phyloP scores from a whole-genome alignment of 345 rosid genomes.

The Moricandia moricandioides region DNA sequence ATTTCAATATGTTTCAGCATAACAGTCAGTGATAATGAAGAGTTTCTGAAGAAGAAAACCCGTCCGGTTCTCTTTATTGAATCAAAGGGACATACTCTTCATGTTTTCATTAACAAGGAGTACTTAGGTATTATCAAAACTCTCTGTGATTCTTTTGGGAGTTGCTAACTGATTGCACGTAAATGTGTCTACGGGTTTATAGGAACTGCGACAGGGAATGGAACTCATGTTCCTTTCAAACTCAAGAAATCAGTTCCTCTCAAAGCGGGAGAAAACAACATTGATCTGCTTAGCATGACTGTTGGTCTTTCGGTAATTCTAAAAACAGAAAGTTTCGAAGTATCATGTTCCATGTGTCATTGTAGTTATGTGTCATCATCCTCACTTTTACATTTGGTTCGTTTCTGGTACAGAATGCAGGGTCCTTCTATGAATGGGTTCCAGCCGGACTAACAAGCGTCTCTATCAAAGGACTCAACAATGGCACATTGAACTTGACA shows the following conservation, averaged over 20 bases:
- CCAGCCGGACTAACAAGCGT: slow-evolving; percentile 80
- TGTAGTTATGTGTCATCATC: not conserved
- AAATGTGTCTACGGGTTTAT: slow-evolving; percentile 21
- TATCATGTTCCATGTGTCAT: not conserved
- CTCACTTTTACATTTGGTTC: not conserved
- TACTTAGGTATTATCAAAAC: slow-evolving; percentile 49
- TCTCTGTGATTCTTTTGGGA: slow-evolving; percentile 8
- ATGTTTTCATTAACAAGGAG: slow-evolving; percentile 72
- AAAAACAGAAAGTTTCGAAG: not conserved
- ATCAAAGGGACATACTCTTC: slow-evolving; percentile 91
- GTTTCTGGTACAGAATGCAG: slow-evolving; percentile 72
- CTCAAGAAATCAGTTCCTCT: slow-evolving; percentile 60
- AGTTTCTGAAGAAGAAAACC: slow-evolving; percentile 57
- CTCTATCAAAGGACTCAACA: slow-evolving; percentile 65
- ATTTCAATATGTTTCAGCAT: slow-evolving; percentile 47
- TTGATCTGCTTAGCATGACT: slow-evolving; percentile 77
- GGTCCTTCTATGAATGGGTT: slow-evolving; percentile 74
- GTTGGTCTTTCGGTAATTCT: slow-evolving; percentile 79
- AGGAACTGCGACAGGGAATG: slow-evolving; percentile 83
- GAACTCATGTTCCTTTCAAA: slow-evolving; percentile 56
- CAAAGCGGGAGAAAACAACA: slow-evolving; percentile 70
- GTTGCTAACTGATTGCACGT: not conserved
- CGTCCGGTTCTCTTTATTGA: slow-evolving; percentile 64
- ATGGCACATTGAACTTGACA: slow-evolving; percentile 70
- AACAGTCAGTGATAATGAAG: slow-evolving; percentile 51